A percentile compares a stretch with the other conserved stretches of the same genome.
phyloP scores from a whole-genome alignment of 164 flowering plant species.

The Tetracentron sinense region DNA sequence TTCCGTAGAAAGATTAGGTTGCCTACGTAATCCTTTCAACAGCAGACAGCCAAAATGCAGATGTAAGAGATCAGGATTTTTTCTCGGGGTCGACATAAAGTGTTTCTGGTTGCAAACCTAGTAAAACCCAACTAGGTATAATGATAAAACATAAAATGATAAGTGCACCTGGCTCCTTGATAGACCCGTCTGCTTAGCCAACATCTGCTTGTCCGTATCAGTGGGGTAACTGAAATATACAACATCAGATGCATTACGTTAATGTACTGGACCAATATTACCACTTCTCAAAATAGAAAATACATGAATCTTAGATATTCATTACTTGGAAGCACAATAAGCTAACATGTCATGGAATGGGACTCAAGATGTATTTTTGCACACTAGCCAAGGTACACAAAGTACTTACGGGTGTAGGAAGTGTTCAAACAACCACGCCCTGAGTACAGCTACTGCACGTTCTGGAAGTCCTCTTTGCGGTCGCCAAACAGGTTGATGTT shows the following conservation, averaged over 20 bases:
- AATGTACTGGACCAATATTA: not conserved
- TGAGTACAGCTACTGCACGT: conserved; percentile 73
- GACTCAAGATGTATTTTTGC: not conserved
- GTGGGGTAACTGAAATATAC: conserved; percentile 70
- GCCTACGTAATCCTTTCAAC: too few relatives aligned
- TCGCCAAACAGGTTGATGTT: conserved; percentile 76
- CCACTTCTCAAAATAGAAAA: not conserved
- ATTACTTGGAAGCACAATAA: not conserved
- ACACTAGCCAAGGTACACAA: not conserved
- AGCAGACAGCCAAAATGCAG: too few relatives aligned
- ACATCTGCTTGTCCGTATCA: conserved; percentile 79
- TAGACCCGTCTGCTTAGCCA: conserved; percentile 85
- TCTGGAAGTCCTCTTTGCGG: conserved; percentile 94
- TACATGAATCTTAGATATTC: not conserved
- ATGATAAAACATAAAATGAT: not conserved
- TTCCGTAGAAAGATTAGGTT: too few relatives aligned
- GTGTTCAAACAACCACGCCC: conserved; percentile 87
- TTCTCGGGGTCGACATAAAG: too few relatives aligned
- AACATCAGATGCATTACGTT: not conserved
- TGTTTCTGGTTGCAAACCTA: too few relatives aligned
- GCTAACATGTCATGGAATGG: not conserved
- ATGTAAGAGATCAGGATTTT: too few relatives aligned
- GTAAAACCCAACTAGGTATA: not conserved
- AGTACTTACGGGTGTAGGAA: conserved; percentile 84
- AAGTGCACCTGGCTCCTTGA: conserved; percentile 72